These are phyloP conservation scores for Entrophospora sp. DNA, from an alignment of 192 early-diverging fungal genomes.

Conservation along the genomic window DNA sequence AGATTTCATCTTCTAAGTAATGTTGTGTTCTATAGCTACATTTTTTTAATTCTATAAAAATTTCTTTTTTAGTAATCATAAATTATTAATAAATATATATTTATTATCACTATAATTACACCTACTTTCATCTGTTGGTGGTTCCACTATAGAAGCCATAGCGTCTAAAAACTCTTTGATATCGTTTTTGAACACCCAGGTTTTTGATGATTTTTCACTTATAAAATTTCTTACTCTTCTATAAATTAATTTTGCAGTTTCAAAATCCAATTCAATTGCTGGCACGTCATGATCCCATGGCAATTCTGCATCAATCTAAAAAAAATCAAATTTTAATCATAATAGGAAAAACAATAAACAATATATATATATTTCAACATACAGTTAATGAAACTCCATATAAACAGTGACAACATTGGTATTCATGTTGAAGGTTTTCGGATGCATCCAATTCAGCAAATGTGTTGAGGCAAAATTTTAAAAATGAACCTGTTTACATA, in stretches of 20 bases:
- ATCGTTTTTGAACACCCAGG: constrained; percentile 2
- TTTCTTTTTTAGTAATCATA: too few relatives aligned
- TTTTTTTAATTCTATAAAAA: not conserved
- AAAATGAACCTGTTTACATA: constrained; percentile 38
- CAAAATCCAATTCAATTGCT: constrained; percentile 38
- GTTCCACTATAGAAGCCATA: not conserved
- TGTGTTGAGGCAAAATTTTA: constrained; percentile 31
- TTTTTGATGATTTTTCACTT: not conserved
- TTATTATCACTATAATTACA: too few relatives aligned
- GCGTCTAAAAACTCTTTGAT: constrained; percentile 7
- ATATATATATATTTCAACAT: too few relatives aligned
- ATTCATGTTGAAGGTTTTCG: constrained; percentile 40
- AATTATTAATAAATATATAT: too few relatives aligned
- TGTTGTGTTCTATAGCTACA: constrained; percentile 4
- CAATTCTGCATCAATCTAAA: constrained; percentile 37
- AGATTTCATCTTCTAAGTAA: not conserved
- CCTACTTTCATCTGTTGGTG: not conserved
- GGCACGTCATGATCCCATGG: constrained; percentile 46
- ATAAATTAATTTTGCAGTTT: constrained; percentile 34
- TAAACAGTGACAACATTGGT: constrained; percentile 61
- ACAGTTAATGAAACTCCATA: constrained; percentile 52
- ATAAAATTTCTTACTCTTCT: constrained; percentile 1
- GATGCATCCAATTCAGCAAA: constrained; percentile 28
- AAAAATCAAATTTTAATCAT: not conserved
- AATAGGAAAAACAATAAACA: too few relatives aligned